Evolutionary conservation across 495 filamentous ascomycete genomes (phyloP), one percentile per base, ranked within the genome.

Genomic region (Bacidia rubella): DNA sequence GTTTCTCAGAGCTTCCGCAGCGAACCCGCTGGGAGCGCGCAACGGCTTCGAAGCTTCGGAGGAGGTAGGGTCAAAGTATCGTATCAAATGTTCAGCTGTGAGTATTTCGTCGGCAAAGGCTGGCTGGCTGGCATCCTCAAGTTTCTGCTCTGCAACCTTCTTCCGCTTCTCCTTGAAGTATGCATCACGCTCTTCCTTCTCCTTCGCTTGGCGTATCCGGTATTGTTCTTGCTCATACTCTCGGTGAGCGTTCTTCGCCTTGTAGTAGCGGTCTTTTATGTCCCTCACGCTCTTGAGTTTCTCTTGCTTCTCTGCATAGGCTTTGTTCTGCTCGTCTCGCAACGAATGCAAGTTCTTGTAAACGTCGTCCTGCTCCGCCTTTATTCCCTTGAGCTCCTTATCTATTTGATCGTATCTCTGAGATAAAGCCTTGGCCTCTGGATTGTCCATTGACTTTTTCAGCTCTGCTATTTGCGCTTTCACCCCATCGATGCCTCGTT

Each of bases 101-200:
- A 86, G 74, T 62, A 99, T 93, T 72, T 97, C 87, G 53, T 94
- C 87, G 43, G 83, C 72, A 70, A 87, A 99, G 40, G 92, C 92
- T 0, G 79, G 88, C 57, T 81, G 76, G 50, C 86, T 90, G 54
- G 93, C 92, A 69, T 95, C 90, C 64, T 89, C 90, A 45, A 95
- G 78, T 67, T 86, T 84, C 72, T 90, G 75, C 48, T 76, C 76
- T 19, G 92, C 92, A 25, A 85, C 73, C 69, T 90, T 84, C 72
- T 83, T 88, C 68, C 81, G 78, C 71, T 83, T 83, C 63, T 80
- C 79, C 7, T 77, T 76, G 62, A 80, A 74, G 61, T 79, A 81
- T 11, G 78, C 79, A 56, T 94, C 86, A 57, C 83, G 83, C 73
- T 90, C 81, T 51, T 79, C 76, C 61, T 82, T 83, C 57, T 88